A percentile compares a stretch with the other conserved stretches of the same genome.
phyloP scores from a whole-genome alignment of 257 asterid species.

The Ilex asprella region DNA sequence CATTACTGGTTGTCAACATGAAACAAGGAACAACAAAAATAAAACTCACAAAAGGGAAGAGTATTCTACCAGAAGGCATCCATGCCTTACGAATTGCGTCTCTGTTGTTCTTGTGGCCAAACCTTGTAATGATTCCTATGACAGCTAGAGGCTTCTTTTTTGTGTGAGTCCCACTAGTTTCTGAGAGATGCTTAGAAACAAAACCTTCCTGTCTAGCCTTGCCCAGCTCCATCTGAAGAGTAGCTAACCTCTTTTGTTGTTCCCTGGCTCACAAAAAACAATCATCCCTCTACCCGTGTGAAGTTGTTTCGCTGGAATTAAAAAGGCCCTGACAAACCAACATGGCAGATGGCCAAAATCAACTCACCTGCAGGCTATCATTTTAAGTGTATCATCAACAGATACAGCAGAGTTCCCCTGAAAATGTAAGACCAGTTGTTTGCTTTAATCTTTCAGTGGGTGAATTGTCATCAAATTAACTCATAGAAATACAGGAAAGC shows the following conservation, averaged over 20 bases:
- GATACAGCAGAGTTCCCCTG: slow-evolving; percentile 75
- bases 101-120: slow-evolving; percentile 73
- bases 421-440: slow-evolving; percentile 16
- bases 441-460: too few relatives aligned
- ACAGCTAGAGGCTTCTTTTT: slow-evolving; percentile 72
- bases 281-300: slow-evolving; percentile 2
- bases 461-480: too few relatives aligned
- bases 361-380: slow-evolving; percentile 71
- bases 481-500: too few relatives aligned
- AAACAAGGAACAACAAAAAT: neutral
- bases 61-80: slow-evolving; percentile 65
- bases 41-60: slow-evolving; percentile 6
- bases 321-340: slow-evolving; percentile 11
- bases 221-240: slow-evolving; percentile 61
- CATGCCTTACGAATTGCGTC: slow-evolving; percentile 89
- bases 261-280: slow-evolving; percentile 51
- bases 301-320: slow-evolving; percentile 8
- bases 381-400: slow-evolving; percentile 68
- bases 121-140: slow-evolving; percentile 65
- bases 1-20: neutral
- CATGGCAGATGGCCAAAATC: slow-evolving; percentile 4
- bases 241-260: slow-evolving; percentile 56
- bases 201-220: slow-evolving; percentile 78
- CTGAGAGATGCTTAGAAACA: slow-evolving; percentile 37
- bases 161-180: slow-evolving; percentile 28